These are phyloP conservation scores for Schwanniomyces sp. DNA, from an alignment of 805 yeast species.

Conservation along the genomic window DNA sequence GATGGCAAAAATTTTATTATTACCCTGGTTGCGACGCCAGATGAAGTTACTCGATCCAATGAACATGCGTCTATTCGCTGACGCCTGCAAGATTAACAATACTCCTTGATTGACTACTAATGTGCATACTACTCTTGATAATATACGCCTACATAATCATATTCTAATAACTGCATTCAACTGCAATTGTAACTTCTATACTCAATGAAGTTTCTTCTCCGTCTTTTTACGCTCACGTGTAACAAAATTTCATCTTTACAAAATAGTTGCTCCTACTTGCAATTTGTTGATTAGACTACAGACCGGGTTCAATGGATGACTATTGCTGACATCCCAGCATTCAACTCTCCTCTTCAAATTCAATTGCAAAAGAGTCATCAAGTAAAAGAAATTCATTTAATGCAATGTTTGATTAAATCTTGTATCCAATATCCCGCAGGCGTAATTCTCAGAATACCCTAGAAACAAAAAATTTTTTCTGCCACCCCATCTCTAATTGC, in stretches of 20 bases:
- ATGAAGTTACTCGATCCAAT: background rate
- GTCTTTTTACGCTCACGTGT: background rate
- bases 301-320: no score
- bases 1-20: background rate
- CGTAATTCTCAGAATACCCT: conserved; percentile 8
- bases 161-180: background rate
- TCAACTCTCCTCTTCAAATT: background rate
- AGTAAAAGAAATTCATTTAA: background rate
- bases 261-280: background rate
- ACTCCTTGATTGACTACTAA: no score
- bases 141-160: background rate
- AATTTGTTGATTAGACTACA: background rate
- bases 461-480: conserved; percentile 7
- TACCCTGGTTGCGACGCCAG: background rate
- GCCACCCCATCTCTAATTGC: conserved; percentile 8
- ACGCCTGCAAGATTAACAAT: background rate
- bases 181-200: background rate
- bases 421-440: background rate
- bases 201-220: background rate
- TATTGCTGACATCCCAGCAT: no score
- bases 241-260: background rate
- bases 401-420: background rate
- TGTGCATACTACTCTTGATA: background rate
- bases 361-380: background rate
- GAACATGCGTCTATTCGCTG: background rate